phyloP scores from a whole-genome alignment of 2,329 filamentous ascomycete species.

The Neofusicoccum laricinum region DNA sequence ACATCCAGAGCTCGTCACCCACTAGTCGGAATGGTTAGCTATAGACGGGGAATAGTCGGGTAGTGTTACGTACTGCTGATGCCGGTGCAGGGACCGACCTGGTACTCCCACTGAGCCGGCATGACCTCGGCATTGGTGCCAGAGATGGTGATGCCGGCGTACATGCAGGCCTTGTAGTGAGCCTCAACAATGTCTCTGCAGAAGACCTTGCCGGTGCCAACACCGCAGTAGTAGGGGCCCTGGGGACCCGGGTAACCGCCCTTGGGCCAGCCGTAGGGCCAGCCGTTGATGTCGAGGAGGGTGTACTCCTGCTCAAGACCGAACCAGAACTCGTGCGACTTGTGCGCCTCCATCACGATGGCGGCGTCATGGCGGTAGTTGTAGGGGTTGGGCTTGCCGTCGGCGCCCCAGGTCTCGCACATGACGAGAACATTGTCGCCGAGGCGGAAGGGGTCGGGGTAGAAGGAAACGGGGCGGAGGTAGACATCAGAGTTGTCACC shows the following conservation, averaged over 20 bases:
- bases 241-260: slow-evolving; percentile 88
- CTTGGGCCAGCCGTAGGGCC: slow-evolving; percentile 89
- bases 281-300: slow-evolving; percentile 77
- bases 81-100: slow-evolving; percentile 84
- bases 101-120: slow-evolving; percentile 97
- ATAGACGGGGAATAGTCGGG: slow-evolving; percentile 21
- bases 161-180: slow-evolving; percentile 88
- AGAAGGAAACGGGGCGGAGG: slow-evolving; percentile 85
- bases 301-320: slow-evolving; percentile 98
- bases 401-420: slow-evolving; percentile 88
- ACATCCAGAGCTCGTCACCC: slow-evolving; percentile 96
- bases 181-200: slow-evolving; percentile 97
- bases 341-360: slow-evolving; percentile 85
- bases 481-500: slow-evolving; percentile 98
- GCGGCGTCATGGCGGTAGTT: slow-evolving; percentile 93
- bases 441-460: slow-evolving; percentile 86
- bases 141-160: slow-evolving; percentile 87
- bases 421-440: slow-evolving; percentile 92
- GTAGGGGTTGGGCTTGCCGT: slow-evolving; percentile 96
- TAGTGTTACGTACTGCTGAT: slow-evolving; percentile 70
- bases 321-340: slow-evolving; percentile 87
- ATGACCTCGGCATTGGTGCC: slow-evolving; percentile 99
- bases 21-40: slow-evolving; percentile 47
- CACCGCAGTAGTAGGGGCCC: slow-evolving; percentile 97
- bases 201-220: slow-evolving; percentile 94